Evolutionary conservation across 768 basidiomycete genomes (phyloP).

Genomic region (Omphalotus guepiniiformis): DNA sequence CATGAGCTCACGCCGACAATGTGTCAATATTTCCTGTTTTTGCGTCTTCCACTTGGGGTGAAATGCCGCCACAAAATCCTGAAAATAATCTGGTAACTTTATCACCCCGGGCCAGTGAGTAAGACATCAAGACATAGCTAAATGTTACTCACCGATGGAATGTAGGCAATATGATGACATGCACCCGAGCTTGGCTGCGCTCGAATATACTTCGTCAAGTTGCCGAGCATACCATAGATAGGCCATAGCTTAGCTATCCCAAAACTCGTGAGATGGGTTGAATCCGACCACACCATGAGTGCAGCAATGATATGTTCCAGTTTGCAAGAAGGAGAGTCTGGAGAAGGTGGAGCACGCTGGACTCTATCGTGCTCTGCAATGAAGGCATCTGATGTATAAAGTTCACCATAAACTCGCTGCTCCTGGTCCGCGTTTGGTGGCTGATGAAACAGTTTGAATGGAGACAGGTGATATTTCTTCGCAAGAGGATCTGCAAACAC

Average conservation of each 20-base stretch:
- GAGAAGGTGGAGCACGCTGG: constrained; percentile 12
- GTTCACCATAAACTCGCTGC: constrained; percentile 12
- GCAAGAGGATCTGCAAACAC: constrained; percentile 16
- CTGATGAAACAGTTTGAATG: constrained; percentile 20
- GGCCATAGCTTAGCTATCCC: constrained; percentile 16
- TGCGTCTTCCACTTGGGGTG: constrained; percentile 5
- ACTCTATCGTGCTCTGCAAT: constrained; percentile 15
- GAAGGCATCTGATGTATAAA: constrained; percentile 19
- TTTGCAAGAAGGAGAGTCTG: constrained; percentile 24
- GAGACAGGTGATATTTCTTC: constrained; percentile 19
- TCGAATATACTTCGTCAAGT: constrained; percentile 33
- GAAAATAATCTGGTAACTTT: not conserved
- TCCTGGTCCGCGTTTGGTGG: not conserved
- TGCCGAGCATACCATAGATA: constrained; percentile 33
- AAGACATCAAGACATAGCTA: not conserved
- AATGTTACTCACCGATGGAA: constrained; percentile 27
- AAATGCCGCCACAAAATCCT: not conserved
- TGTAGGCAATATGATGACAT: constrained; percentile 36
- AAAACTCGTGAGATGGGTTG: constrained; percentile 19
- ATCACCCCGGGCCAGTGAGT: not conserved
- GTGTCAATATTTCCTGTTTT: constrained; percentile 6
- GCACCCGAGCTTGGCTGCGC: constrained; percentile 22
- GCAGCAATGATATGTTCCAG: constrained; percentile 12
- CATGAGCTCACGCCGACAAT: constrained; percentile 16
- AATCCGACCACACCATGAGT: constrained; percentile 24